Conservation (phyloP, 2,329 filamentous ascomycete species). For the Ilyonectria destructans region DNA sequence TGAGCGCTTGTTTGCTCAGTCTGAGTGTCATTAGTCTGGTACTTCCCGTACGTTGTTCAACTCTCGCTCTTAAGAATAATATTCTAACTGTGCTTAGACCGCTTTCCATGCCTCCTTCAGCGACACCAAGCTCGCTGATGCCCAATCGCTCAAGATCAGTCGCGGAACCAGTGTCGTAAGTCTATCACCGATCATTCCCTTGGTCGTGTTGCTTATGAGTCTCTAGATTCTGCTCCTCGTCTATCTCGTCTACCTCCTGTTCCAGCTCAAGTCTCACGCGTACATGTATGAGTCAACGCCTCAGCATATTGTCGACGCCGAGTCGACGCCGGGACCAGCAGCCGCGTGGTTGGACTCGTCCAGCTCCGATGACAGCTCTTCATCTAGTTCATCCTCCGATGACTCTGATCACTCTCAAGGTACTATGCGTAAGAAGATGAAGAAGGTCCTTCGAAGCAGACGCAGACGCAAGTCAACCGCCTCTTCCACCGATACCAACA, state of each 20-base stretch:
- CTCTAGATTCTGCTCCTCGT: slow-evolving; percentile 81
- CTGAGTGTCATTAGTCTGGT: slow-evolving; percentile 92
- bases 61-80: slow-evolving; percentile 33
- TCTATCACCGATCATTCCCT: slow-evolving; percentile 45
- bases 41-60: slow-evolving; percentile 74
- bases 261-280: slow-evolving; percentile 92
- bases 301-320: slow-evolving; percentile 93
- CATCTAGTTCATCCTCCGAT: slow-evolving; percentile 80
- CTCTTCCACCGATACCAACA: slow-evolving; percentile 75
- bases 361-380: slow-evolving; percentile 69
- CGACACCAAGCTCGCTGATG: slow-evolving; percentile 74
- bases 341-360: slow-evolving; percentile 86
- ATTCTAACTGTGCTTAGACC: slow-evolving; percentile 68
- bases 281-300: slow-evolving; percentile 95
- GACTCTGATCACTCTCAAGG: slow-evolving; percentile 68
- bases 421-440: slow-evolving; percentile 83
- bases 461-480: slow-evolving; percentile 84
- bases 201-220: slow-evolving; percentile 15
- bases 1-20: slow-evolving; percentile 94
- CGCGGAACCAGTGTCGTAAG: slow-evolving; percentile 89
- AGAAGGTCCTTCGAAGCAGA: slow-evolving; percentile 80
- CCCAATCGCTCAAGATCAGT: slow-evolving; percentile 85
- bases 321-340: slow-evolving; percentile 87
- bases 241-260: slow-evolving; percentile 87
- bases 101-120: slow-evolving; percentile 93